Conservation (phyloP, 2,329 filamentous ascomycete genomes). For the Hyphodiscus sp. region DNA sequence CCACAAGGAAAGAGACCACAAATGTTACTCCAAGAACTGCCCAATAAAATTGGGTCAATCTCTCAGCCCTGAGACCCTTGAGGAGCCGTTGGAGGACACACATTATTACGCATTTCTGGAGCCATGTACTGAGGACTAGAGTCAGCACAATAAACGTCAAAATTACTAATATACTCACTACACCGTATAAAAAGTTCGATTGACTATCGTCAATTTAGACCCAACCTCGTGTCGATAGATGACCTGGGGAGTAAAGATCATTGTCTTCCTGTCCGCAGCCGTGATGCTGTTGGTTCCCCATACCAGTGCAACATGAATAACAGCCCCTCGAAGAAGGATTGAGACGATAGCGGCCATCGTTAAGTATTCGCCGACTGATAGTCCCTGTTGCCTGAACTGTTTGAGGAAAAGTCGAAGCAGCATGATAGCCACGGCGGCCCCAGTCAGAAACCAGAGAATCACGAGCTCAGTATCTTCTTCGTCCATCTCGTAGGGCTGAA, state of each 20-base stretch:
- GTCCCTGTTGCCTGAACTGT: constrained; percentile 6
- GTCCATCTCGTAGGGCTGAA: background rate
- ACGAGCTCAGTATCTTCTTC: background rate
- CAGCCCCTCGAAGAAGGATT: constrained; percentile 3
- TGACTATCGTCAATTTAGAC: constrained; percentile 31
- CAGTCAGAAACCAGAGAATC: background rate
- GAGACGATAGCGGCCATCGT: constrained; percentile 8
- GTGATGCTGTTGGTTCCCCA: constrained; percentile 34
- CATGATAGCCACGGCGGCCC: constrained; percentile 6
- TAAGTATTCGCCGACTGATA: constrained; percentile 10
- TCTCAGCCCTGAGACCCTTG: background rate
- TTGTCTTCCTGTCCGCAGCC: constrained; percentile 13
- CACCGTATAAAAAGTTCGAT: constrained; percentile 15
- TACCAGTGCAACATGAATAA: constrained; percentile 32
- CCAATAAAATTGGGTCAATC: constrained; percentile 8
- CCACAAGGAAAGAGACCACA: constrained; percentile 8
- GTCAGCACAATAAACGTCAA: constrained; percentile 5
- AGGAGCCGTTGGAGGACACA: constrained; percentile 1
- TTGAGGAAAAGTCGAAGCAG: constrained; percentile 3
- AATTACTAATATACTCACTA: constrained; percentile 22
- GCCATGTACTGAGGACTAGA: background rate
- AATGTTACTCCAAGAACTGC: constrained; percentile 11
- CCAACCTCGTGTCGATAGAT: constrained; percentile 31
- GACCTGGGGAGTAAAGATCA: constrained; percentile 27
- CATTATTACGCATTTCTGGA: constrained; percentile 8